Evolutionary conservation across 2,329 filamentous ascomycete species (phyloP).

Genomic region (Alternaria sp.): DNA sequence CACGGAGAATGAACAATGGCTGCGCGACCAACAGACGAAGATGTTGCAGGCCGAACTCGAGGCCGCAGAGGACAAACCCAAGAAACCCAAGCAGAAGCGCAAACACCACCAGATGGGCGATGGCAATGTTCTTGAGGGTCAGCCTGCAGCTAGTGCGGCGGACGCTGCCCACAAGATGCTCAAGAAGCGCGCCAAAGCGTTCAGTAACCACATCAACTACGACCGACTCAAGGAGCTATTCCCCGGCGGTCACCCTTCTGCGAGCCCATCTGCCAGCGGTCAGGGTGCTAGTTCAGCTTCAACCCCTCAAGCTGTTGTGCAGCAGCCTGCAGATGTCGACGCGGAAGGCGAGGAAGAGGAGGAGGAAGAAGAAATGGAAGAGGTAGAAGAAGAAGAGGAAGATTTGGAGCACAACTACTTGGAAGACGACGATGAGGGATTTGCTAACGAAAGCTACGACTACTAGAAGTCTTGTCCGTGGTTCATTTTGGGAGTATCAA

Average conservation of each 20-base stretch:
- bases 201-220: slow-evolving; percentile 56
- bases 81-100: slow-evolving; percentile 56
- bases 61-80: slow-evolving; percentile 58
- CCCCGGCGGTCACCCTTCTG: slow-evolving; percentile 21
- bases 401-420: slow-evolving; percentile 49
- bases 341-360: slow-evolving; percentile 29
- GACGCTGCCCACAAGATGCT: slow-evolving; percentile 56
- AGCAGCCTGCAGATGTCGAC: slow-evolving; percentile 14
- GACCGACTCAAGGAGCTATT: slow-evolving; percentile 53
- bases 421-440: slow-evolving; percentile 52
- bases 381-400: slow-evolving; percentile 49
- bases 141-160: slow-evolving; percentile 51
- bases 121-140: slow-evolving; percentile 52
- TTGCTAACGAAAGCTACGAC: slow-evolving; percentile 47
- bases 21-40: slow-evolving; percentile 85
- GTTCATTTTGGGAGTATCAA: background rate
- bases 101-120: slow-evolving; percentile 48
- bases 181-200: slow-evolving; percentile 51
- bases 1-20: slow-evolving; percentile 91
- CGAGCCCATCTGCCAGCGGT: slow-evolving; percentile 26
- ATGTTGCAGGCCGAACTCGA: slow-evolving; percentile 73
- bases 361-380: slow-evolving; percentile 36
- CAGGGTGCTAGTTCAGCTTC: slow-evolving; percentile 28
- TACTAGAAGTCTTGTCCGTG: slow-evolving; percentile 15
- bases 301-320: slow-evolving; percentile 11